Conservation (phyloP, 2,329 filamentous ascomycete species). For the Cladophialophora bantiana region DNA sequence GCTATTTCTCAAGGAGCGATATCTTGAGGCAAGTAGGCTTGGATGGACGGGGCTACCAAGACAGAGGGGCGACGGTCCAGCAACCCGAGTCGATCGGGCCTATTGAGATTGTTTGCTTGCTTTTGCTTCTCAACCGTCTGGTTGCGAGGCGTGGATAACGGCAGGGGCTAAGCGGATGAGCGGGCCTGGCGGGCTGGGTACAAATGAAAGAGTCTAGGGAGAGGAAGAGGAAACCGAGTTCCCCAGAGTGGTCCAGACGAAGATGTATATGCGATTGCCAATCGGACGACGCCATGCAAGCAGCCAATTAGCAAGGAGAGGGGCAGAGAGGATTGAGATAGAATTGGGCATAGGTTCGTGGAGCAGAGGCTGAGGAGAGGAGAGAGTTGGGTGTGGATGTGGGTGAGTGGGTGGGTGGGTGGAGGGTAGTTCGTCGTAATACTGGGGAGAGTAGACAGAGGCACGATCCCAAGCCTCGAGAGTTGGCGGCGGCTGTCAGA, state of each 20-base stretch:
- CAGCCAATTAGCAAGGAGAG: constrained; percentile 22
- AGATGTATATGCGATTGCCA: constrained; percentile 37
- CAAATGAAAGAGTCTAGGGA: constrained; percentile 18
- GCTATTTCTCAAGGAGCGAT: background rate
- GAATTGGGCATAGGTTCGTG: constrained; percentile 12
- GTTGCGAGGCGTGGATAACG: constrained; percentile 17
- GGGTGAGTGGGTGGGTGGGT: background rate
- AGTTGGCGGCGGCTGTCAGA: constrained; percentile 7
- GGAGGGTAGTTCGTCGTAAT: background rate
- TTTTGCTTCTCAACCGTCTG: constrained; percentile 9
- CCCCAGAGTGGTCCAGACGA: constrained; percentile 20
- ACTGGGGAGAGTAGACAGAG: background rate
- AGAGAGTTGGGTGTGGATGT: background rate
- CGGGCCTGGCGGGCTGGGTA: constrained; percentile 17
- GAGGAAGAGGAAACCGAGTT: constrained; percentile 18
- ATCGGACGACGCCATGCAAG: constrained; percentile 30
- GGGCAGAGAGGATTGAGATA: constrained; percentile 10
- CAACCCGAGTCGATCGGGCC: background rate
- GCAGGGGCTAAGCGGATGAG: constrained; percentile 9
- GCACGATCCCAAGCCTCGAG: background rate
- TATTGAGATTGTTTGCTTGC: constrained; percentile 21
- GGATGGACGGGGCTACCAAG: background rate
- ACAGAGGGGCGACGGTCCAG: background rate
- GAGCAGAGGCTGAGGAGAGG: constrained; percentile 5
- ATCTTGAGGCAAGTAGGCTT: background rate